A percentile compares a stretch with the other conserved stretches of the same genome.
Conservation (phyloP, 805 yeast genomes). For the Saturnispora sekii region DNA sequence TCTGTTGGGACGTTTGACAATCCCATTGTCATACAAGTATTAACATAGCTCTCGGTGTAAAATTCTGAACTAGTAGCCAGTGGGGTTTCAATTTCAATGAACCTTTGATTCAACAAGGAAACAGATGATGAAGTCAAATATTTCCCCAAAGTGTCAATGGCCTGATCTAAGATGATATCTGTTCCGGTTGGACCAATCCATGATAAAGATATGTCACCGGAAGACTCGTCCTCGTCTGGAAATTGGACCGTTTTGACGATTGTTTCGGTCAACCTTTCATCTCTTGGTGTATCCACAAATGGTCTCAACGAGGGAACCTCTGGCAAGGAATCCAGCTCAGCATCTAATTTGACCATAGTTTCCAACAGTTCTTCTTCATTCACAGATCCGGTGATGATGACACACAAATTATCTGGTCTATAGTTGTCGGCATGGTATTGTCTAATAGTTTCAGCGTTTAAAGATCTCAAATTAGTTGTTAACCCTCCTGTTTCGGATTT, state of each 20-base stretch:
- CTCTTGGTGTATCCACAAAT: constrained; percentile 61
- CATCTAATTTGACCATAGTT: constrained; percentile 54
- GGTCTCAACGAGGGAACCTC: constrained; percentile 46
- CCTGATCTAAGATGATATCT: constrained; percentile 47
- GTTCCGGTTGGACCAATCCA: constrained; percentile 74
- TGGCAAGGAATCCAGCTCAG: constrained; percentile 37
- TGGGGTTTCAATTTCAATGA: constrained; percentile 80
- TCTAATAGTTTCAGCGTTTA: constrained; percentile 66
- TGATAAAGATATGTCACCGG: constrained; percentile 62
- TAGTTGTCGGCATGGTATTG: constrained; percentile 64
- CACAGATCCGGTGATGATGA: constrained; percentile 80
- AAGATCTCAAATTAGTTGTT: constrained; percentile 60
- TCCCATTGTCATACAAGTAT: constrained; percentile 47
- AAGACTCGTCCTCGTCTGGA: constrained; percentile 82
- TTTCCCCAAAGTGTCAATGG: constrained; percentile 58
- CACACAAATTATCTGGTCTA: constrained; percentile 74
- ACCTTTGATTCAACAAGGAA: constrained; percentile 57
- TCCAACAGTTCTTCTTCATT: constrained; percentile 61
- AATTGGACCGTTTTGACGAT: constrained; percentile 52
- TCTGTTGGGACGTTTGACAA: constrained; percentile 72
- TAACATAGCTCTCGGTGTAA: constrained; percentile 64
- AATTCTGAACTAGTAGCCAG: constrained; percentile 61
- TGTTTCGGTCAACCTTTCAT: constrained; percentile 30
- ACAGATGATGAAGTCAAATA: constrained; percentile 73
- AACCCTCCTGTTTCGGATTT: constrained; percentile 92